phyloP scores from a whole-genome alignment of 371 early-diverging fungal genomes.

The Lichtheimia ramosa region DNA sequence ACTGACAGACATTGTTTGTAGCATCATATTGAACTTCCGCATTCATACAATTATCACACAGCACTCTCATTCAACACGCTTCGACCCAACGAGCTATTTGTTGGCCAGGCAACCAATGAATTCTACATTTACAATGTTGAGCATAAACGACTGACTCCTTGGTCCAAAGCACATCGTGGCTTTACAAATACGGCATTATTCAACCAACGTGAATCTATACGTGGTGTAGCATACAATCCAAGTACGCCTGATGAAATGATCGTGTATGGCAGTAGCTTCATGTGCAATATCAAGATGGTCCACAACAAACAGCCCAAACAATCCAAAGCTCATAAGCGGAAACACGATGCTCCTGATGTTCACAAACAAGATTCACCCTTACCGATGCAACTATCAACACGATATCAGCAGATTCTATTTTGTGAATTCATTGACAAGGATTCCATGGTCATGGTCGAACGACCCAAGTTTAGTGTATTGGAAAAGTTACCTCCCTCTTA shows the following conservation, averaged over 20 bases:
- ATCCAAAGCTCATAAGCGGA: conserved; percentile 33
- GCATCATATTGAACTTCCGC: conserved; percentile 74
- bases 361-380: conserved; percentile 40
- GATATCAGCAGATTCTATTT: conserved; percentile 82
- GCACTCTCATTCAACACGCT: conserved; percentile 72
- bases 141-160: conserved; percentile 65
- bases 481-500: conserved; percentile 80
- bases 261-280: conserved; percentile 71
- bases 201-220: conserved; percentile 65
- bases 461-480: conserved; percentile 79
- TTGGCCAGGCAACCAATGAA: conserved; percentile 70
- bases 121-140: conserved; percentile 82
- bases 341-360: conserved; percentile 26
- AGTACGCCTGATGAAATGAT: conserved; percentile 61
- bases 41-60: conserved; percentile 65
- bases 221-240: conserved; percentile 74
- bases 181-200: conserved; percentile 47
- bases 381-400: conserved; percentile 65
- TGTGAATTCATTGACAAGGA: conserved; percentile 68
- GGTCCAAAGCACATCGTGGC: conserved; percentile 75
- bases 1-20: conserved; percentile 18
- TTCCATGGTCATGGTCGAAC: conserved; percentile 83
- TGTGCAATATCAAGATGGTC: conserved; percentile 76
- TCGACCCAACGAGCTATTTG: conserved; percentile 58
- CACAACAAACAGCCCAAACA: conserved; percentile 37